These are phyloP conservation scores for Secale cereale DNA, from an alignment of 176 grass and related monocot species.

Conservation along the genomic window DNA sequence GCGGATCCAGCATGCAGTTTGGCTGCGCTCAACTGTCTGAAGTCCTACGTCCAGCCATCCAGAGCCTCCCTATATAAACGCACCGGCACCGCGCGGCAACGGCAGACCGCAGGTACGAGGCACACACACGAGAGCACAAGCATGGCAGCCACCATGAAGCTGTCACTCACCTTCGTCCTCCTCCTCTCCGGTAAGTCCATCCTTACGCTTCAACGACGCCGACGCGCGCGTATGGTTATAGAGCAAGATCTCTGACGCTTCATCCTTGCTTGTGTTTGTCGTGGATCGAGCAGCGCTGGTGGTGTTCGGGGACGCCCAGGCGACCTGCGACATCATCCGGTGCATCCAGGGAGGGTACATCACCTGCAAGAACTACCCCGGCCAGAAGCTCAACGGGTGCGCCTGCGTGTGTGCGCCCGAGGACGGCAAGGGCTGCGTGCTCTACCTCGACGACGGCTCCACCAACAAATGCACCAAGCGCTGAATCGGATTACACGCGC, in stretches of 20 bases:
- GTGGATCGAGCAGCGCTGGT: slow-evolving; percentile 9
- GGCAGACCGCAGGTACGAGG: too few species aligned
- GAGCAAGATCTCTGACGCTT: neutral
- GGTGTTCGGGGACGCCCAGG: neutral
- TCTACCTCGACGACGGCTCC: slow-evolving; percentile 3
- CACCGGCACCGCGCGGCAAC: too few species aligned
- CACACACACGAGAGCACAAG: too few species aligned
- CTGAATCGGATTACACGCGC: neutral
- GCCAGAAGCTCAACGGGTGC: slow-evolving; percentile 21
- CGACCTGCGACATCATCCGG: neutral
- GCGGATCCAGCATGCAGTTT: too few species aligned
- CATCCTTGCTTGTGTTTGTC: neutral
- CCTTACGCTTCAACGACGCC: too few species aligned
- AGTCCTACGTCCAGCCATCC: too few species aligned
- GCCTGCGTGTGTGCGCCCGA: slow-evolving; percentile 21
- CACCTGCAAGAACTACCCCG: slow-evolving; percentile 32
- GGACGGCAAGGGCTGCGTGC: slow-evolving; percentile 21
- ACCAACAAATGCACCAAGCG: neutral
- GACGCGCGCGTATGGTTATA: too few species aligned
- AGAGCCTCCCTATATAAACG: too few species aligned
- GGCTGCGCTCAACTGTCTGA: too few species aligned
- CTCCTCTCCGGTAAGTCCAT: neutral
- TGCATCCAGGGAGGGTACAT: slow-evolving; percentile 36
- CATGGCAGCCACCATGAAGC: neutral
- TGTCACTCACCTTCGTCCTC: neutral